Base-by-base conservation (phyloP, 169 alveolate species). In the Babesia divergens region DNA sequence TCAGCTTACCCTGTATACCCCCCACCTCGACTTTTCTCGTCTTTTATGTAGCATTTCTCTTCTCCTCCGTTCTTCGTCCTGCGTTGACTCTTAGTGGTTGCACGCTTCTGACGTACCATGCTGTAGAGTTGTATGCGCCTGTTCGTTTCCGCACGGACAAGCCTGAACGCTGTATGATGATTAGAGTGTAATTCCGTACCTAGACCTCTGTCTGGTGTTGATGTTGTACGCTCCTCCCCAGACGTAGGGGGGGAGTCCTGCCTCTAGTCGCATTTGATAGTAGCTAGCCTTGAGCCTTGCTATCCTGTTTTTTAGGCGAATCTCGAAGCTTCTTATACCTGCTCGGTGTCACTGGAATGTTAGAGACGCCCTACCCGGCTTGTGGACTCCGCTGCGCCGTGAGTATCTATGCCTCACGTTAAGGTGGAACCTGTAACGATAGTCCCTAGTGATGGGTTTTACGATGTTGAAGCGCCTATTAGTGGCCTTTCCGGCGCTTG, bases 391-490 rank as follows among this genome's bases (percentile, higher is more conserved):
- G 13, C 86, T 51, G 42, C 84, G 83, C 44, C 87, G 72, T 35
- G 85, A 67, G 54, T 80, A 90, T 42, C 89, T 65, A n/a, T 90
- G 92, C 29, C 95, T 16, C 18, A 91, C 86, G 65, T 90, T 90
- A 43, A 83, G 83, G 59, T 91, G 94, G 92, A 93, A 91, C 83
- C 85, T 88, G 82, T 91, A 91, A 38, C 94, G 29, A 68, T 91
- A 91, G 80, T 91, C 95, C 64, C 92, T 75, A 16, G 95, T 91
- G 22, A 89, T 70, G 2, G 95, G 95, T 77, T 89, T 84, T 52
- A 42, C 38, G 34, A 54, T 9, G 7, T 29, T 32, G 8, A 18
- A 11, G 69, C 43, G 31, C 52, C 66, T 47, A 9, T 24, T 20
- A 6, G 44, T 11, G 40, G 29, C 16, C 13, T 29, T 52, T 24